These are phyloP conservation scores for Macrophomina tecta DNA, from an alignment of 2,329 filamentous ascomycete species.

Conservation along the genomic window DNA sequence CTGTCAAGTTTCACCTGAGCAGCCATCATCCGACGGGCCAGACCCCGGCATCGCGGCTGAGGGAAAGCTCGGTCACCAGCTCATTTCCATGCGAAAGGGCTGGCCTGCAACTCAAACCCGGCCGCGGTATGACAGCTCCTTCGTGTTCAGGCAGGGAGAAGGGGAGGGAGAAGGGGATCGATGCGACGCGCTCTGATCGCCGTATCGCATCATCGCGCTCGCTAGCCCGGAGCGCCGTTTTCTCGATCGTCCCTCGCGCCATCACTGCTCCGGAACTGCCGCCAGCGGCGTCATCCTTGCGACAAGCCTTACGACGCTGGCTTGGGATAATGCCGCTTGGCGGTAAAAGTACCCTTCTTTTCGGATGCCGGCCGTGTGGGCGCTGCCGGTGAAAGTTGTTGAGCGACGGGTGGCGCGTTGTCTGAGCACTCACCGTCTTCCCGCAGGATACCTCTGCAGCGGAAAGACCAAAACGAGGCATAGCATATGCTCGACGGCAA, in stretches of 20 bases:
- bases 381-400: neutral
- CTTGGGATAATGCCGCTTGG: neutral
- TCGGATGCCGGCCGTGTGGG: neutral
- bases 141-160: neutral
- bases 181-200: neutral
- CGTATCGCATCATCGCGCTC: neutral
- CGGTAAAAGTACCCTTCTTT: neutral
- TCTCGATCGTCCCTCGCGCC: conserved; percentile 13
- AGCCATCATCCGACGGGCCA: neutral
- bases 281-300: neutral
- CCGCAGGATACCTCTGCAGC: too few relatives aligned
- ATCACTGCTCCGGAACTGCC: neutral
- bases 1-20: conserved; percentile 18
- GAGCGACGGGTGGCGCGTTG: too few relatives aligned
- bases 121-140: neutral
- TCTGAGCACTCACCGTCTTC: too few relatives aligned
- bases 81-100: neutral
- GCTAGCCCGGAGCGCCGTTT: conserved; percentile 2
- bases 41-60: neutral
- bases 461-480: too few relatives aligned
- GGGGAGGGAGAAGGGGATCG: neutral
- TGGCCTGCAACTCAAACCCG: neutral
- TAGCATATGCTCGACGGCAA: too few relatives aligned
- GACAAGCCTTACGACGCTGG: neutral
- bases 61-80: neutral